Evolutionary conservation across 116 monocot species (phyloP).

Genomic region (Dioscorea cayenensis): DNA sequence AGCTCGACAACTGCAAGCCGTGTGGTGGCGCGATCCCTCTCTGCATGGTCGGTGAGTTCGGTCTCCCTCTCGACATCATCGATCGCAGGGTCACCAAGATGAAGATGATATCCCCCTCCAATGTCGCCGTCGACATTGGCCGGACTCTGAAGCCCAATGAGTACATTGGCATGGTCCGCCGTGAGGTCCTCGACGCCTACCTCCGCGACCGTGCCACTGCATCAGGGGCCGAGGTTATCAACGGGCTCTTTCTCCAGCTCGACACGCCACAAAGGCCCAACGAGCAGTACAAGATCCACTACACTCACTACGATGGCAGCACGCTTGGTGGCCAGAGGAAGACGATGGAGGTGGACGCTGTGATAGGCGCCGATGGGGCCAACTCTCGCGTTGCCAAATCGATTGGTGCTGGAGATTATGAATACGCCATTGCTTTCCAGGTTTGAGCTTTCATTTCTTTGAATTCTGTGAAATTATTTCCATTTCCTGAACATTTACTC

Average conservation of each 20-base stretch:
- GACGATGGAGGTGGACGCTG: slow-evolving; percentile 76
- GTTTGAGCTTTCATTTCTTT: slow-evolving; percentile 2
- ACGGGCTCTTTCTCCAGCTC: slow-evolving; percentile 70
- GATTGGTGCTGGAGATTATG: slow-evolving; percentile 86
- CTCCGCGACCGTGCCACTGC: slow-evolving; percentile 57
- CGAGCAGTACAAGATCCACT: slow-evolving; percentile 60
- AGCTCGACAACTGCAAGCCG: slow-evolving; percentile 97
- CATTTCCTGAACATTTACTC: too few relatives aligned
- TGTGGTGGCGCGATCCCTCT: slow-evolving; percentile 96
- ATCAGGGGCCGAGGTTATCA: slow-evolving; percentile 67
- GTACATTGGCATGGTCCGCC: slow-evolving; percentile 97
- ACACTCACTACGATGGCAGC: slow-evolving; percentile 36
- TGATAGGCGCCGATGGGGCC: slow-evolving; percentile 91
- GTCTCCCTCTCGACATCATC: slow-evolving; percentile 79
- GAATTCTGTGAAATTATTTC: too few relatives aligned
- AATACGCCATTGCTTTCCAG: slow-evolving; percentile 95
- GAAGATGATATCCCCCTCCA: slow-evolving; percentile 99
- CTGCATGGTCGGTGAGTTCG: slow-evolving; percentile 95
- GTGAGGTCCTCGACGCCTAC: slow-evolving; percentile 92
- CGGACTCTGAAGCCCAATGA: slow-evolving; percentile 77
- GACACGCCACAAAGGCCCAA: slow-evolving; percentile 36
- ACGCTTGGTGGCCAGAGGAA: slow-evolving; percentile 18
- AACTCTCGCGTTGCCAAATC: slow-evolving; percentile 87
- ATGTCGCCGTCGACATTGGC: slow-evolving; percentile 94
- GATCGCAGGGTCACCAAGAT: slow-evolving; percentile 91